Base-by-base conservation (phyloP, 306 rosid genomes). In the Cucumis hystrix region DNA sequence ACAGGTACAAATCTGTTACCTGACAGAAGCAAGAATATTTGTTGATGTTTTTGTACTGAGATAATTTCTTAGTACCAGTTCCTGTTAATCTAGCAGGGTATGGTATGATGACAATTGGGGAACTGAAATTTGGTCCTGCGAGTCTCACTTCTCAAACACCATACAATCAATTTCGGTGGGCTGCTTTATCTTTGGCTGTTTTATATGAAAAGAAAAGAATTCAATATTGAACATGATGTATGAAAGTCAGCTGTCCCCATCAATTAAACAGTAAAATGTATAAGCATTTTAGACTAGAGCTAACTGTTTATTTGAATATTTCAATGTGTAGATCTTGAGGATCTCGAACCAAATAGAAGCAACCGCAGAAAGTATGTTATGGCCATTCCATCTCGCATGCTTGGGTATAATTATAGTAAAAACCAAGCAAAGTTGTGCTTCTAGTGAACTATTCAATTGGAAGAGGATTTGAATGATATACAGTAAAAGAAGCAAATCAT, bases 1-100 rank as follows among this genome's bases (percentile, higher is more conserved):
- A 72, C 77, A 73, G 20, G 63, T 52, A 33, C 77, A 52, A 28
- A 73, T 63, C 62, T 73, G 77, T 73, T 16, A 73, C 77, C 77
- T 73, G 77, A 17, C 62, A 52, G 35, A 37, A 37, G 45, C 49
- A 30, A 73, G 28, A 51, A 52, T 7, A 51, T 15, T 47, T 6
- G 15, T 2, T 51, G 61, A 49, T 17, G 43, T 70, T 51, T 51
- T 17, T 72, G 77, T 28, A 16, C 60, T 51, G 63, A 52, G 10
- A 52, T 54, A 17, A 28, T 51, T 28, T 7, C 30, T 2, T 30
- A 54, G 25, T 52, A 41, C 77, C 61, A 73, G 45, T 7, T 28
- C 77, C 61, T 72, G 62, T 47, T 51, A 25, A 71, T 54, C 76
- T 49, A 40, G 3, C 33, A 23, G 76, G 8, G 39, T 7, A 40